A percentile compares a stretch with the other conserved stretches of the same genome.
phyloP scores from a whole-genome alignment of 108 stramenopile species.

The Skeletonema menzelii region DNA sequence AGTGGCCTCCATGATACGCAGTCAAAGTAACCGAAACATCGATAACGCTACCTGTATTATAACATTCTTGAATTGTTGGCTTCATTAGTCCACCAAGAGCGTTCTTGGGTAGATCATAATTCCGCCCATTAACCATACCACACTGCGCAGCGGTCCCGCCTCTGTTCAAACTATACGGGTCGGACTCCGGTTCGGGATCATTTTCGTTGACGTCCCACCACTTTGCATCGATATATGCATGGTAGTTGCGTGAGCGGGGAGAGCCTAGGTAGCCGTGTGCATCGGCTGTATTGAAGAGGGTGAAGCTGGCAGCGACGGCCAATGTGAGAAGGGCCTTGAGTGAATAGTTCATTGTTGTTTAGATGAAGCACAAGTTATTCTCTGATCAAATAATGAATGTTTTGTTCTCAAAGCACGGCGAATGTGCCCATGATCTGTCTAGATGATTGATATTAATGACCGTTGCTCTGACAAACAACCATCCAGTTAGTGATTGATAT shows the following conservation, averaged over 20 bases:
- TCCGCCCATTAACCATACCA: background rate
- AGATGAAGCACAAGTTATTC: background rate
- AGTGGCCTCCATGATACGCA: conserved; percentile 52
- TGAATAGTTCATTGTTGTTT: background rate
- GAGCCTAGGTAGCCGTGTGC: conserved; percentile 1
- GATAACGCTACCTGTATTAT: conserved; percentile 25
- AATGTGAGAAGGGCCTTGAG: background rate
- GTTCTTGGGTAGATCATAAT: conserved; percentile 7
- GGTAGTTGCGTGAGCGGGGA: background rate
- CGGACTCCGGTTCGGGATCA: background rate
- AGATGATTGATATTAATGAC: background rate
- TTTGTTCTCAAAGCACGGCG: too few species aligned
- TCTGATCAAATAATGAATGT: too few species aligned
- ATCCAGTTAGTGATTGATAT: too few species aligned
- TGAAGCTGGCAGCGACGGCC: background rate
- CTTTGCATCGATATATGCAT: background rate
- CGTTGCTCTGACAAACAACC: background rate
- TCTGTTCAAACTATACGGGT: background rate
- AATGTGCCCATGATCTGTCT: too few species aligned
- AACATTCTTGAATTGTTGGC: conserved; percentile 21
- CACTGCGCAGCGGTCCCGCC: background rate
- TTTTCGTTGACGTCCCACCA: conserved; percentile 7
- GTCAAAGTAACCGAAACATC: conserved; percentile 20
- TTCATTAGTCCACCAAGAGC: conserved; percentile 31
- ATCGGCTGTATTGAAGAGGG: background rate